phyloP scores from a whole-genome alignment of 495 filamentous ascomycete species.

The Lepidopterella palustris region DNA sequence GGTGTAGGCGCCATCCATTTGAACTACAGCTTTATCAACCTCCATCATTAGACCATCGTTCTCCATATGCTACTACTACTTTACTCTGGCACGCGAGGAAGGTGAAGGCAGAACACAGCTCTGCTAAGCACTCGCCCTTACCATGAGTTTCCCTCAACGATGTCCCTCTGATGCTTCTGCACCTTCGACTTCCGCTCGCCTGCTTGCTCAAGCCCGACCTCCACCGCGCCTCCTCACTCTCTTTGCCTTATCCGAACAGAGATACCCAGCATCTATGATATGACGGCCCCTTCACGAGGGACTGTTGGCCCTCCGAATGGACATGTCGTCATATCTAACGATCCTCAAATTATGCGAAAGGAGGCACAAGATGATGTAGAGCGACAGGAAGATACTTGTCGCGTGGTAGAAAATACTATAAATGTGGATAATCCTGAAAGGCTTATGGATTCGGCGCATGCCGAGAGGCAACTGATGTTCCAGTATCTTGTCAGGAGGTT shows the following conservation, averaged over 20 bases:
- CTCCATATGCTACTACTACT: background rate
- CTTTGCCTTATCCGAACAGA: constrained; percentile 2
- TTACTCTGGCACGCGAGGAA: background rate
- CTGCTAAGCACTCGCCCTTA: background rate
- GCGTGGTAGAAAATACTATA: constrained; percentile 2
- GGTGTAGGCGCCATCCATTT: no score
- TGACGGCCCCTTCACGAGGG: constrained; percentile 12
- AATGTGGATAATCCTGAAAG: constrained; percentile 9
- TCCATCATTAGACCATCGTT: no score
- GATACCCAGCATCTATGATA: constrained; percentile 16
- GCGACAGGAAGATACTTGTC: background rate
- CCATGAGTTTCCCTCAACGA: background rate
- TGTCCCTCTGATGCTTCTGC: background rate
- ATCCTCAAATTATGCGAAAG: no score
- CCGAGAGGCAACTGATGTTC: constrained; percentile 14
- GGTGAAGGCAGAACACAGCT: background rate
- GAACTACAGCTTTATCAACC: no score
- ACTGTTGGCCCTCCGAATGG: constrained; percentile 1
- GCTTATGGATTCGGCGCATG: constrained; percentile 17
- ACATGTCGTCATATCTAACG: no score
- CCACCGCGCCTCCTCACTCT: background rate
- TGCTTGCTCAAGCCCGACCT: background rate
- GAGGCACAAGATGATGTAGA: background rate
- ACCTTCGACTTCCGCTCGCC: background rate
- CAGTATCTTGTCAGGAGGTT: constrained; percentile 21